A percentile compares a stretch with the other conserved stretches of the same genome.
These are phyloP conservation scores for Microthlaspi erraticum DNA, from an alignment of 345 rosid genomes.

Conservation along the genomic window DNA sequence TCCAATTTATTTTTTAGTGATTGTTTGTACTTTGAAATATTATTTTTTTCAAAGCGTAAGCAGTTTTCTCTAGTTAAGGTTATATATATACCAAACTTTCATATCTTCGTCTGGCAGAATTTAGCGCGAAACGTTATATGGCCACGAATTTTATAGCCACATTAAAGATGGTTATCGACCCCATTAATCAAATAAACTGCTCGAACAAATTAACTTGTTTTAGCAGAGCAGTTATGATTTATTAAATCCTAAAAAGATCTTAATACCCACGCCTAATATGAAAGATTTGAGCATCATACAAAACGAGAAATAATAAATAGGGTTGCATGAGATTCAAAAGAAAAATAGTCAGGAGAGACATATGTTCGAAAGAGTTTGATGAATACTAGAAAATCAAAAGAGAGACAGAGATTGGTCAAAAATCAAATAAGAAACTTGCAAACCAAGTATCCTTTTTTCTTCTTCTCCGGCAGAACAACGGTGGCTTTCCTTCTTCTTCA, in stretches of 20 bases:
- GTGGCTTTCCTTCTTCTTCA: conserved; percentile 32
- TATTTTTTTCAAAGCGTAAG: background rate
- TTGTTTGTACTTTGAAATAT: background rate
- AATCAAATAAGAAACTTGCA: conserved; percentile 36
- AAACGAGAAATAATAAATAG: conserved; percentile 30
- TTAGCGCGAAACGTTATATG: no score
- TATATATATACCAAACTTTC: no score
- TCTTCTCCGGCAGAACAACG: conserved; percentile 16
- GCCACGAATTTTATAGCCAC: background rate
- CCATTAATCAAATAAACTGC: background rate
- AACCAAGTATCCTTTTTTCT: conserved; percentile 38
- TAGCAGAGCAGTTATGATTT: background rate
- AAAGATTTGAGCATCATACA: background rate
- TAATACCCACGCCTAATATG: background rate
- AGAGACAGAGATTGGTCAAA: conserved; percentile 36
- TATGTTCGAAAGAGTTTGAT: conserved; percentile 37
- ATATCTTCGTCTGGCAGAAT: no score
- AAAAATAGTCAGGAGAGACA: conserved; percentile 37
- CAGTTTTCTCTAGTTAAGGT: no score
- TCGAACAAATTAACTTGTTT: no score
- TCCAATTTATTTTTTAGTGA: background rate
- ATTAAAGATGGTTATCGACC: background rate
- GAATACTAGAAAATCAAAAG: conserved; percentile 29
- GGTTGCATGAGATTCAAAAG: conserved; percentile 16
- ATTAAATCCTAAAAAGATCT: background rate